These are phyloP conservation scores for Croton laevigatus DNA, from an alignment of 441 rosid genomes.

Conservation along the genomic window DNA sequence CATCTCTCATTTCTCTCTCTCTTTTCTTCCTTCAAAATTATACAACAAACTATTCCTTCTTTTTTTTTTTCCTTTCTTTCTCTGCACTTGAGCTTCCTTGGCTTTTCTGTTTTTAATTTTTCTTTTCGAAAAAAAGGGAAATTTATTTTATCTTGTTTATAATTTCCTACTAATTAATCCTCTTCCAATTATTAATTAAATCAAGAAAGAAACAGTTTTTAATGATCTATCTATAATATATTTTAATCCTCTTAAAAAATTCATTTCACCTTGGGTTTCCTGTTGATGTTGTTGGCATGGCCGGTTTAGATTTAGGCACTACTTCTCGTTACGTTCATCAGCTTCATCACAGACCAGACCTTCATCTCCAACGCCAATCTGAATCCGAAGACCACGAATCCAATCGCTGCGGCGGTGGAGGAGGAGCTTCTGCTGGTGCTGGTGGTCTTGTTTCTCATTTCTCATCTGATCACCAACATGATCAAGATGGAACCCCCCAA, in stretches of 20 bases:
- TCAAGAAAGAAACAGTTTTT: constrained; percentile 42
- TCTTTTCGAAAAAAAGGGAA: not conserved
- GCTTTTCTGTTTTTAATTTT: constrained; percentile 27
- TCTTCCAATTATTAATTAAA: not conserved
- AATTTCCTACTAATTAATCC: not conserved
- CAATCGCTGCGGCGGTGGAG: constrained; percentile 26
- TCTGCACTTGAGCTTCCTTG: constrained; percentile 20
- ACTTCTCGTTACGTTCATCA: constrained; percentile 73
- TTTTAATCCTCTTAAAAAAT: constrained; percentile 7
- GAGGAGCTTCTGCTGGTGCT: not conserved
- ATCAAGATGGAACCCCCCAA: constrained; percentile 38
- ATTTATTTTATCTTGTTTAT: not conserved
- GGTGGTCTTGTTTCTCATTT: constrained; percentile 31
- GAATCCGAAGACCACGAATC: constrained; percentile 41
- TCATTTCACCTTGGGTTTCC: constrained; percentile 24
- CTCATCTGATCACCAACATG: constrained; percentile 29
- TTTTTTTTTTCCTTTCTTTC: constrained; percentile 8
- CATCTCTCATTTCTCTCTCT: constrained; percentile 18
- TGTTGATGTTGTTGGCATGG: constrained; percentile 65
- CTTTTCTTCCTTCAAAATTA: constrained; percentile 25
- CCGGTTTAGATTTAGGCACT: constrained; percentile 83
- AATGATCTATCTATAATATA: constrained; percentile 23
- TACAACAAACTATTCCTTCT: constrained; percentile 1
- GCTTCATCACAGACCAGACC: constrained; percentile 72
- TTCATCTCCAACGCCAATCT: constrained; percentile 47